phyloP scores from a whole-genome alignment of 179 eudicot genomes.

The Silene coronaria region DNA sequence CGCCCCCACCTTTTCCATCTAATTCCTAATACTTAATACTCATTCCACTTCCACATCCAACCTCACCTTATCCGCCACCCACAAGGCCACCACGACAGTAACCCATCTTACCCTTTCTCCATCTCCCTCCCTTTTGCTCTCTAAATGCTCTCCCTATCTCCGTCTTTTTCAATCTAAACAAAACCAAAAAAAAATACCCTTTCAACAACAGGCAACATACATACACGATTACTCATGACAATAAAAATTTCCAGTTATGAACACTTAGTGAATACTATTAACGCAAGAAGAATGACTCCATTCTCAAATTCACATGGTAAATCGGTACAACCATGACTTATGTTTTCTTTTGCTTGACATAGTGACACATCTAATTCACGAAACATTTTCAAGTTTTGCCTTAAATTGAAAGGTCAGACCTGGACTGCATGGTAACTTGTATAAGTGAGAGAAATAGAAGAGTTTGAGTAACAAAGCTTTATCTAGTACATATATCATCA shows the following conservation, averaged over 20 bases:
- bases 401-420: not conserved
- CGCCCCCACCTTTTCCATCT: too few relatives aligned
- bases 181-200: too few relatives aligned
- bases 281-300: not conserved
- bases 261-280: not conserved
- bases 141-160: too few relatives aligned
- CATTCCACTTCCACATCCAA: too few relatives aligned
- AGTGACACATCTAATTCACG: not conserved
- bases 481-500: not conserved
- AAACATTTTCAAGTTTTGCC: not conserved
- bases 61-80: too few relatives aligned
- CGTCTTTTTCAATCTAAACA: too few relatives aligned
- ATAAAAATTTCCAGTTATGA: not conserved
- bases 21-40: too few relatives aligned
- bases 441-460: not conserved
- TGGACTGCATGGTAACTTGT: not conserved
- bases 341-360: not conserved
- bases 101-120: too few relatives aligned
- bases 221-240: not conserved
- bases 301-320: not conserved
- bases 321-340: not conserved
- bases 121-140: too few relatives aligned
- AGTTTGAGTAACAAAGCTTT: not conserved
- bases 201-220: too few relatives aligned
- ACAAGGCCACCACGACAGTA: too few relatives aligned